Base-by-base conservation (phyloP, 2,329 filamentous ascomycete genomes). In the Aureobasidium sp. region DNA sequence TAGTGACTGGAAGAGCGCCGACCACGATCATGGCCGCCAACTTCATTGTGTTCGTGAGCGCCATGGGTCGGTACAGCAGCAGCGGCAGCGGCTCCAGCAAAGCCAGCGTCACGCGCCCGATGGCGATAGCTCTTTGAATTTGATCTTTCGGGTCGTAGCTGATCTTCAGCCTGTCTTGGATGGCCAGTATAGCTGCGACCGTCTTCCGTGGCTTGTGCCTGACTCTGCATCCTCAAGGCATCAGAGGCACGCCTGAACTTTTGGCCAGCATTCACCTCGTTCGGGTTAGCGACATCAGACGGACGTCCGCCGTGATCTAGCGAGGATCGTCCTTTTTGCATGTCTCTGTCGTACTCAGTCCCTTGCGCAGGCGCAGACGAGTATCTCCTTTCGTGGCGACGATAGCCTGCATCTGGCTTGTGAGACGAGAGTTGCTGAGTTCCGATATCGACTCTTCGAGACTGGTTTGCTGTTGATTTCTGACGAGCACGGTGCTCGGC, bases 401-500 rank as follows among this genome's bases (percentile, higher is more conserved):
- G 44, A n/a, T 41, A 51, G 20, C 39, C 34, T 31, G 34, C 8
- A 17, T 41, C 37, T 25, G 36, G 45, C 1, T 5, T 7, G 25
- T 25, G 7, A 41, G 44, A 36, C 9, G 22, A 34, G 27, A 25
- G 9, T 34, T 37, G 53, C 5, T n/a, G 55, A 34, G 2, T 1
- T 7, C 22, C 36, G 12, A 27, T 22, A 22, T 60, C 14, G 9
- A 48, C 42, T 62, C 53, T 68, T 51, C 47, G 66, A 67, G 44
- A 62, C 63, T 57, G 61, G 22, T 63, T 58, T 3, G 55, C 55
- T 20, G 42, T 8, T 37, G 45, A 29, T 34, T 27, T 81, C 70
- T 93, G 87, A 67, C 86, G 84, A 20, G 87, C 83, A 47, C 84
- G 83, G 67, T 86, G 81, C 73, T 97, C 93, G 6, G 91, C 91